These are phyloP conservation scores for Lactifluus pinguis DNA, from an alignment of 768 basidiomycete genomes.

Conservation along the genomic window DNA sequence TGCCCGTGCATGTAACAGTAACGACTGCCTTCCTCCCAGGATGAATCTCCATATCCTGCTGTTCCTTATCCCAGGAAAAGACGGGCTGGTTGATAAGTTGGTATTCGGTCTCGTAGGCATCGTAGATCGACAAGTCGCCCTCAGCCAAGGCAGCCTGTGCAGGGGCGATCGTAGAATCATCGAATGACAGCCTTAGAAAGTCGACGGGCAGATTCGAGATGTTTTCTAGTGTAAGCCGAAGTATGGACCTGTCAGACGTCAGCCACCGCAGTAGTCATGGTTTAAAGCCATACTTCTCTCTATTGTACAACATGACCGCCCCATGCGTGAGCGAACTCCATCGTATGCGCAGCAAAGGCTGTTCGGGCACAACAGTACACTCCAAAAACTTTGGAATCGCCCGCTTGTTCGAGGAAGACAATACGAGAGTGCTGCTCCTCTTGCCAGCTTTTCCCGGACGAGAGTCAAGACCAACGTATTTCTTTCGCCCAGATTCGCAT, in stretches of 20 bases:
- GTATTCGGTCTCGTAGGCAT: constrained; percentile 86
- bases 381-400: constrained; percentile 51
- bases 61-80: constrained; percentile 58
- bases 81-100: constrained; percentile 69
- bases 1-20: constrained; percentile 72
- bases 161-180: constrained; percentile 78
- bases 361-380: constrained; percentile 77
- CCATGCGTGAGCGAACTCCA: constrained; percentile 88
- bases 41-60: constrained; percentile 43
- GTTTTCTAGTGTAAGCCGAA: constrained; percentile 87
- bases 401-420: constrained; percentile 24
- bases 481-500: constrained; percentile 62
- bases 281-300: constrained; percentile 59
- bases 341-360: constrained; percentile 80
- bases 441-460: constrained; percentile 46
- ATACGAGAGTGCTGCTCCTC: constrained; percentile 25
- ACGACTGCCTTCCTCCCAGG: constrained; percentile 67
- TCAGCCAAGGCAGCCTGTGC: constrained; percentile 73
- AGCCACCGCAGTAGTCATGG: neutral
- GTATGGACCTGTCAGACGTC: constrained; percentile 49
- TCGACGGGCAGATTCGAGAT: constrained; percentile 75
- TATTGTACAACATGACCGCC: constrained; percentile 90
- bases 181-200: constrained; percentile 78
- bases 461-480: constrained; percentile 65
- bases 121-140: constrained; percentile 70